Conservation (phyloP, 1,284 basidiomycete genomes). For the Xerocomus nothofagi region DNA sequence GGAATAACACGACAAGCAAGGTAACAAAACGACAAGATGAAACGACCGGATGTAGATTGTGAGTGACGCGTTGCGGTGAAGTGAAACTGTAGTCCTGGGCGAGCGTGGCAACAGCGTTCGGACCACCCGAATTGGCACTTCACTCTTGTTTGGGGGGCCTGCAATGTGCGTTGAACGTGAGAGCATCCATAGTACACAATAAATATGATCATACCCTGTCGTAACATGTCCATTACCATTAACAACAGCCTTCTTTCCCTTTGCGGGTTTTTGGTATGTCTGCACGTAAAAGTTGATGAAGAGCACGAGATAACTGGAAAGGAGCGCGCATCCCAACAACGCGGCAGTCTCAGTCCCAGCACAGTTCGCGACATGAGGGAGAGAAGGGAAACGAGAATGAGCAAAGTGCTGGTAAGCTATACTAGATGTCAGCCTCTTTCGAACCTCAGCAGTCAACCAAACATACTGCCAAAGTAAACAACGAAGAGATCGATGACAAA, state of each 20-base stretch:
- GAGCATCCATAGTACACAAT: not conserved
- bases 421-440: conserved; percentile 16
- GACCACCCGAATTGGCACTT: not conserved
- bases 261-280: conserved; percentile 71
- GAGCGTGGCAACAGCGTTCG: not conserved
- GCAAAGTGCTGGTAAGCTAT: conserved; percentile 85
- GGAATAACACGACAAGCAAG: conserved; percentile 9
- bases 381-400: conserved; percentile 55
- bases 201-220: conserved; percentile 19
- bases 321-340: conserved; percentile 82
- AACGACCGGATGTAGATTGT: conserved; percentile 15
- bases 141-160: conserved; percentile 30
- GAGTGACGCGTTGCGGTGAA: conserved; percentile 8
- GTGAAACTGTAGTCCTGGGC: conserved; percentile 5
- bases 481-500: conserved; percentile 89
- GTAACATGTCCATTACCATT: conserved; percentile 39
- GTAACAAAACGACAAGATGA: conserved; percentile 16
- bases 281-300: conserved; percentile 91
- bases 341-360: conserved; percentile 89
- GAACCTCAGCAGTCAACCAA: conserved; percentile 6
- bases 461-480: conserved; percentile 93
- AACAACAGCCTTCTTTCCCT: conserved; percentile 38
- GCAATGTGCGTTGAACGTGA: conserved; percentile 1
- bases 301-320: conserved; percentile 87
- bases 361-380: conserved; percentile 80